Percentiles rank a stretch among this genome's conserved stretches.
Evolutionary conservation across 2,329 filamentous ascomycete species (phyloP).

Genomic region (Massarina eburnea): DNA sequence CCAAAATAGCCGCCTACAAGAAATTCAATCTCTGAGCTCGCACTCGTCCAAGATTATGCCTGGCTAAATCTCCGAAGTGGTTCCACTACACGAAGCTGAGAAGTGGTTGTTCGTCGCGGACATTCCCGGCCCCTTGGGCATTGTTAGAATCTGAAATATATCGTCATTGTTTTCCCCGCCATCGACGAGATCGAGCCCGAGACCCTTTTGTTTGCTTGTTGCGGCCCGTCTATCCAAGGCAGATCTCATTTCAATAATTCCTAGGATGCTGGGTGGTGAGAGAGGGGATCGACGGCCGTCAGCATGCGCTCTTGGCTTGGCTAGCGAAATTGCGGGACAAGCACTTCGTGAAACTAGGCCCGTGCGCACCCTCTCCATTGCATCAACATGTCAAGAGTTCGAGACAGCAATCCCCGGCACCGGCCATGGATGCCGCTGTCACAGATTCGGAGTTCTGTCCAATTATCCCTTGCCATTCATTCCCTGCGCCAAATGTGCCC

Average conservation of each 20-base stretch:
- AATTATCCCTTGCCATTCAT: constrained; percentile 24
- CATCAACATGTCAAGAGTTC: constrained; percentile 17
- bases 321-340: constrained; percentile 36
- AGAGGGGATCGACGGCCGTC: neutral
- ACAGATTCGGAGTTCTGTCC: constrained; percentile 24
- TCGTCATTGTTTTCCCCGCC: neutral
- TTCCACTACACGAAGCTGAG: neutral
- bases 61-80: constrained; percentile 9
- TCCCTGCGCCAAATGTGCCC: constrained; percentile 12
- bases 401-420: constrained; percentile 21
- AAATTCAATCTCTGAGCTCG: neutral
- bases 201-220: constrained; percentile 11
- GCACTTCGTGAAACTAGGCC: constrained; percentile 28
- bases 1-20: neutral
- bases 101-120: too few relatives aligned
- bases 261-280: neutral
- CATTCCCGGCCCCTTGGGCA: too few relatives aligned
- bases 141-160: neutral
- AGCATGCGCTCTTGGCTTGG: neutral
- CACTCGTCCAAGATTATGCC: neutral
- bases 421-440: constrained; percentile 28
- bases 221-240: constrained; percentile 3
- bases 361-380: constrained; percentile 23
- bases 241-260: constrained; percentile 18
- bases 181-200: neutral